Evolutionary conservation across 805 yeast species (phyloP).

Genomic region (Wickerhamiella sergipiensis): DNA sequence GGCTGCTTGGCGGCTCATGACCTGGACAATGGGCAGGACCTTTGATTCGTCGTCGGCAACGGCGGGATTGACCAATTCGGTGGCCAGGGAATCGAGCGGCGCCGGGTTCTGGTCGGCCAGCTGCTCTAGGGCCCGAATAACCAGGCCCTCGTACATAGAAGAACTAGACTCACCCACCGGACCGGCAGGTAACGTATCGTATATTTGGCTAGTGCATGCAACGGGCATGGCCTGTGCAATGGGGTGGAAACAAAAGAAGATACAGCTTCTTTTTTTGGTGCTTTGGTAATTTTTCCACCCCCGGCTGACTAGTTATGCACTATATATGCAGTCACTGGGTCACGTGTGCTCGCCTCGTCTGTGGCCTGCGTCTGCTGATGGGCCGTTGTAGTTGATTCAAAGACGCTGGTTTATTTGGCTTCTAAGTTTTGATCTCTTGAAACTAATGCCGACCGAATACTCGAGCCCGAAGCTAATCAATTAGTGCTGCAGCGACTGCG

Average conservation of each 20-base stretch:
- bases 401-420: too few relatives aligned
- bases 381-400: too few relatives aligned
- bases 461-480: too few relatives aligned
- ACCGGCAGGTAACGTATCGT: neutral
- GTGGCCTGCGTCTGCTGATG: too few relatives aligned
- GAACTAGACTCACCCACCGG: neutral
- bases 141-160: conserved; percentile 6
- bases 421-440: too few relatives aligned
- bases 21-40: conserved; percentile 40
- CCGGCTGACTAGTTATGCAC: neutral
- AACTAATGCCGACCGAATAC: too few relatives aligned
- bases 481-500: too few relatives aligned
- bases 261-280: neutral
- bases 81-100: conserved; percentile 5
- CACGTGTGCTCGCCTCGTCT: neutral
- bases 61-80: conserved; percentile 2
- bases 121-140: conserved; percentile 10
- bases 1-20: conserved; percentile 50
- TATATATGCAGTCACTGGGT: neutral
- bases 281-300: neutral
- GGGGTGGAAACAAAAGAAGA: neutral
- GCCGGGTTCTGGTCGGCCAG: conserved; percentile 5
- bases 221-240: neutral
- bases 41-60: conserved; percentile 23
- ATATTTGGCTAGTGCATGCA: neutral